Percentiles rank a stretch among this genome's conserved stretches.
phyloP scores from a whole-genome alignment of 75 land plant species.

The Selaginella tamariscina region DNA sequence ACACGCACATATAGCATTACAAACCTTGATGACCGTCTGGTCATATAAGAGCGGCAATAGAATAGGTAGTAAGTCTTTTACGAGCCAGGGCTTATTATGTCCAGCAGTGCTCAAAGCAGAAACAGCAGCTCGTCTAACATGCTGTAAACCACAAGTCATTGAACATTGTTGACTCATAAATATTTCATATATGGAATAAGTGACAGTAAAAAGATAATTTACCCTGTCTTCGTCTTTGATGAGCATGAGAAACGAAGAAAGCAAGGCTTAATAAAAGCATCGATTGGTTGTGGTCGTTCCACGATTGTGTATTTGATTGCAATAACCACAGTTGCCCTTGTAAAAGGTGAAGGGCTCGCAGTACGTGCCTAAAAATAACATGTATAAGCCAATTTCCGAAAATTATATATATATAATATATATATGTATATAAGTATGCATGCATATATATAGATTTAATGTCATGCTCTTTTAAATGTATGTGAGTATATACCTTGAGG shows the following conservation, averaged over 20 bases:
- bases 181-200: too few species aligned
- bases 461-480: too few species aligned
- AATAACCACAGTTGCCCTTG: constrained; percentile 94
- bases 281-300: constrained; percentile 88
- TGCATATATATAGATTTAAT: too few species aligned
- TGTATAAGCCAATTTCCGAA: background rate
- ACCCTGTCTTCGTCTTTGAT: constrained; percentile 89
- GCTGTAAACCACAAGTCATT: constrained; percentile 34
- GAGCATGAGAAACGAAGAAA: constrained; percentile 90
- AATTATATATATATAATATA: too few species aligned
- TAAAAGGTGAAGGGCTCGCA: constrained; percentile 73
- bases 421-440: too few species aligned
- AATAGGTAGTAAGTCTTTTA: constrained; percentile 79
- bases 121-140: constrained; percentile 97
- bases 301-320: constrained; percentile 94
- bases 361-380: constrained; percentile 46
- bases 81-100: constrained; percentile 87
- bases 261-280: constrained; percentile 59
- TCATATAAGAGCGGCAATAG: constrained; percentile 89
- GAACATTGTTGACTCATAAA: too few species aligned
- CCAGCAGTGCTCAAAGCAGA: constrained; percentile 96
- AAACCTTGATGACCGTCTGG: constrained; percentile 90
- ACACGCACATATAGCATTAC: background rate
- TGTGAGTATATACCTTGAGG: constrained; percentile 52
- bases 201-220: constrained; percentile 11